Conservation (phyloP, 306 rosid species). For the Lagenaria siceraria region DNA sequence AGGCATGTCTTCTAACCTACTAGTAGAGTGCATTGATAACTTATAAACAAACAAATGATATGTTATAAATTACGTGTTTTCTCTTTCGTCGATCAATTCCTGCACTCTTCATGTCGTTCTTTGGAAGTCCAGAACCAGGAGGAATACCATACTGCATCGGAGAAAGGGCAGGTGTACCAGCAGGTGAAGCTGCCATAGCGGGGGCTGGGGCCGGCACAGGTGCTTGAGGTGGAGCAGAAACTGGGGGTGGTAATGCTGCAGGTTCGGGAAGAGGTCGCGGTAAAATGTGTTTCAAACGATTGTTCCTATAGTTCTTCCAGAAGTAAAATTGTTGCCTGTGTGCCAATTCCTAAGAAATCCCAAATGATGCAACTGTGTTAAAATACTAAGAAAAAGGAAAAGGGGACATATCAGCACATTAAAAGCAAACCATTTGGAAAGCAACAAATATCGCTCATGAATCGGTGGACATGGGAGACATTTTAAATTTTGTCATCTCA, state of each 20-base stretch:
- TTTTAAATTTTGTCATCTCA: background rate
- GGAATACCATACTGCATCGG: conserved; percentile 67
- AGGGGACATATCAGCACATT: background rate
- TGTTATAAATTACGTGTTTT: conserved; percentile 27
- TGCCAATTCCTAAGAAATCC: conserved; percentile 55
- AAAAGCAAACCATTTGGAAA: background rate
- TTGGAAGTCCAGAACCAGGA: conserved; percentile 45
- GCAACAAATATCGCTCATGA: background rate
- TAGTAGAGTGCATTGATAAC: background rate
- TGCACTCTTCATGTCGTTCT: conserved; percentile 61
- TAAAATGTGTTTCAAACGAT: conserved; percentile 75
- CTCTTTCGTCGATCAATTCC: conserved; percentile 77
- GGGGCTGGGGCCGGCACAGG: conserved; percentile 37
- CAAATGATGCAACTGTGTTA: background rate
- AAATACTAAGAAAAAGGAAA: conserved; percentile 1
- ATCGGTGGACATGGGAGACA: background rate
- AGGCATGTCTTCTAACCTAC: background rate
- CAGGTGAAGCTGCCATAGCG: conserved; percentile 33
- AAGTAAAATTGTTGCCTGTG: conserved; percentile 95
- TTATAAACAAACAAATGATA: background rate
- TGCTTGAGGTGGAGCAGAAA: conserved; percentile 38
- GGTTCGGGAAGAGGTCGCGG: conserved; percentile 80
- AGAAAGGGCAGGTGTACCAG: conserved; percentile 38
- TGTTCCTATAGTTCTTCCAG: conserved; percentile 96
- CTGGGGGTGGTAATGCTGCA: conserved; percentile 36